Evolutionary conservation across 148 eudicot species (phyloP), one percentile per base, ranked within the genome.

Genomic region (Mesembryanthemum crystallinum): DNA sequence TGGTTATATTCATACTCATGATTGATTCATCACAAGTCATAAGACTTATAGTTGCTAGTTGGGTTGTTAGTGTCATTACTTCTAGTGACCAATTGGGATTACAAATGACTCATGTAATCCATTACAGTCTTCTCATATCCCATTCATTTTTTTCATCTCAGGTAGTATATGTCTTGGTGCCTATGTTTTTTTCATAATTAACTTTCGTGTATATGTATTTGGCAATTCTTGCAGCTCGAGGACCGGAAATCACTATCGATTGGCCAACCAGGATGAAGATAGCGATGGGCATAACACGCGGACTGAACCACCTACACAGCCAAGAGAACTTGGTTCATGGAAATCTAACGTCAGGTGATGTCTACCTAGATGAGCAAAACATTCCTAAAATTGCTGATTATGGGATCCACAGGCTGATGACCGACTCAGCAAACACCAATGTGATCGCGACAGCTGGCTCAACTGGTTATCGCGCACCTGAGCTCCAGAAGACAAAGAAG

Each of bases 201-300:
- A 0, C 20, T 27, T 35, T 15, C 29, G 7, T 54, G 65, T 72
- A 32, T 24, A 52, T 13, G 15, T 43, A 13, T 5, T 27, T 52
- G 23, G 27, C 13, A 1, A 28, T 74, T 58, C 24, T n/a, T 86
- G 87, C 92, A 94, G 98, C 92, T 32, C 83, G 93, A 54, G 96
- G 96, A 20, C 91, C 96, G 8, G 96, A 94, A 77, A 86, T 82
- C 20, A 65, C 75, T 5, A 85, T 94, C 5, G 80, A 84, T 49
- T 94, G 97, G 97, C 85, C 92, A 57, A 88, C 94, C 39, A 94
- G 98, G 87, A 86, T 92, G 97, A 88, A 81, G 72, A 90, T 94
- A 69, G 93, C 91, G 4, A 75, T 85, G 45, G 97, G 97, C 51
- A 82, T 90, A 73, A 85, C 98, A 1, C 76, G 84, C 42, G 97